Evolutionary conservation across 2,329 filamentous ascomycete genomes (phyloP).

Genomic region (Cercospora brassicicola): DNA sequence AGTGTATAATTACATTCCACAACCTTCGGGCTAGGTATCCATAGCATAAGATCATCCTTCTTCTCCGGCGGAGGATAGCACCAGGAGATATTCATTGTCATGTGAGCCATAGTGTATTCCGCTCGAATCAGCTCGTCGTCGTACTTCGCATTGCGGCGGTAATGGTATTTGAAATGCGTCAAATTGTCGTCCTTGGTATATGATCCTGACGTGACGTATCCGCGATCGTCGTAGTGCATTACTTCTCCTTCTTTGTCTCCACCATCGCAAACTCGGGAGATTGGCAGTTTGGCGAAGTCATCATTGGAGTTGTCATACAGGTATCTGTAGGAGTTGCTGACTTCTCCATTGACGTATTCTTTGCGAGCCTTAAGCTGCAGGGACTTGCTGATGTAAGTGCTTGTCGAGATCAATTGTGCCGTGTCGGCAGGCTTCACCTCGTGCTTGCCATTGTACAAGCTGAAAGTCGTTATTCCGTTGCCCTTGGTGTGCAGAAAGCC

Average conservation of each 20-base stretch:
- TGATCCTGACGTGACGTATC: slow-evolving; percentile 55
- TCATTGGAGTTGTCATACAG: slow-evolving; percentile 47
- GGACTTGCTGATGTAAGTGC: slow-evolving; percentile 52
- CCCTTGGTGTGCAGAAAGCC: slow-evolving; percentile 11
- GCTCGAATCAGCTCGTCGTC: slow-evolving; percentile 58
- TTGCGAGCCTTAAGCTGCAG: slow-evolving; percentile 45
- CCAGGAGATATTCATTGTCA: slow-evolving; percentile 56
- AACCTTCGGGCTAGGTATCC: slow-evolving; percentile 15
- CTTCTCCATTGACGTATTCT: slow-evolving; percentile 48
- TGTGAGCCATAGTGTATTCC: slow-evolving; percentile 56
- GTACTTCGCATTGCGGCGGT: slow-evolving; percentile 55
- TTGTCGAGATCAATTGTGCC: slow-evolving; percentile 47
- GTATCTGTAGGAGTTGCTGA: slow-evolving; percentile 53
- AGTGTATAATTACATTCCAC: slow-evolving; percentile 4
- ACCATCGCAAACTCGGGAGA: slow-evolving; percentile 47
- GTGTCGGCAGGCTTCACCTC: slow-evolving; percentile 49
- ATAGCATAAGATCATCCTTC: slow-evolving; percentile 1
- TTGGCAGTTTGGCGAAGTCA: slow-evolving; percentile 39
- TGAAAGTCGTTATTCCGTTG: slow-evolving; percentile 23
- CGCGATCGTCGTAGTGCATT: slow-evolving; percentile 55
- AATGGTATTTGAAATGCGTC: slow-evolving; percentile 56
- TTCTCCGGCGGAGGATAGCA: slow-evolving; percentile 13
- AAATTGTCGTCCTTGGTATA: slow-evolving; percentile 55
- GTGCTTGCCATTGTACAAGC: slow-evolving; percentile 41
- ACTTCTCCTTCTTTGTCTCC: slow-evolving; percentile 50